phyloP scores from a whole-genome alignment of 768 basidiomycete genomes.

The Russula olivacea region DNA sequence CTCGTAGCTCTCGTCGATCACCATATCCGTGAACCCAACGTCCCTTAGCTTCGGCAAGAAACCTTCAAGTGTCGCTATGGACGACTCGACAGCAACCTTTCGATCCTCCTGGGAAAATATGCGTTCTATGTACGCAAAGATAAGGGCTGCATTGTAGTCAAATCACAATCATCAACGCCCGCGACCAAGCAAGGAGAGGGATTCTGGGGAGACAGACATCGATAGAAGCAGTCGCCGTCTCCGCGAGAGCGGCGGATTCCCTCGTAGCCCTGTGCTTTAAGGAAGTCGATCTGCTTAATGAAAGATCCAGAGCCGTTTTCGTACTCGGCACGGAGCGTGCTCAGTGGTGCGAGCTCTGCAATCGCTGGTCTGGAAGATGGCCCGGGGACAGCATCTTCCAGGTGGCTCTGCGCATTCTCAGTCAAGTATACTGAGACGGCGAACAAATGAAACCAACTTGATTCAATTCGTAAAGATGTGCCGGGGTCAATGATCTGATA shows the following conservation, averaged over 20 bases:
- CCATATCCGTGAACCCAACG: conserved; percentile 58
- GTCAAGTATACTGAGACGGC: no score
- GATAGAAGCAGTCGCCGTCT: conserved; percentile 86
- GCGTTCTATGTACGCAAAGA: conserved; percentile 74
- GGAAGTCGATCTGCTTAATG: conserved; percentile 67
- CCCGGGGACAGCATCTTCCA: conserved; percentile 37
- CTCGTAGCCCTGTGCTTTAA: conserved; percentile 56
- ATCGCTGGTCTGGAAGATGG: conserved; percentile 48
- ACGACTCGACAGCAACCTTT: conserved; percentile 42
- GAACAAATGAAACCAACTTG: conserved; percentile 30
- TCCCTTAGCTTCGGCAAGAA: conserved; percentile 46
- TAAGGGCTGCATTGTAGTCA: conserved; percentile 51
- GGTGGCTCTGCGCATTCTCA: conserved; percentile 31
- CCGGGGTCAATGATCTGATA: conserved; percentile 31
- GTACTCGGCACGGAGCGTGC: conserved; percentile 59
- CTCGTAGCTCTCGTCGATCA: conserved; percentile 73
- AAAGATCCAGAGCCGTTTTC: conserved; percentile 53
- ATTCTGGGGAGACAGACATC: conserved; percentile 47
- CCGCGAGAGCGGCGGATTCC: conserved; percentile 69
- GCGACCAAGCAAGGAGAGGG: not conserved
- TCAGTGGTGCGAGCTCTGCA: conserved; percentile 46
- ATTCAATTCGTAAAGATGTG: conserved; percentile 39
- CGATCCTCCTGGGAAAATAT: conserved; percentile 47
- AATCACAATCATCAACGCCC: conserved; percentile 7
- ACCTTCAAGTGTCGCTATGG: conserved; percentile 46